phyloP scores from a whole-genome alignment of 176 grass and related monocot genomes.

The Saccharum spontaneum region DNA sequence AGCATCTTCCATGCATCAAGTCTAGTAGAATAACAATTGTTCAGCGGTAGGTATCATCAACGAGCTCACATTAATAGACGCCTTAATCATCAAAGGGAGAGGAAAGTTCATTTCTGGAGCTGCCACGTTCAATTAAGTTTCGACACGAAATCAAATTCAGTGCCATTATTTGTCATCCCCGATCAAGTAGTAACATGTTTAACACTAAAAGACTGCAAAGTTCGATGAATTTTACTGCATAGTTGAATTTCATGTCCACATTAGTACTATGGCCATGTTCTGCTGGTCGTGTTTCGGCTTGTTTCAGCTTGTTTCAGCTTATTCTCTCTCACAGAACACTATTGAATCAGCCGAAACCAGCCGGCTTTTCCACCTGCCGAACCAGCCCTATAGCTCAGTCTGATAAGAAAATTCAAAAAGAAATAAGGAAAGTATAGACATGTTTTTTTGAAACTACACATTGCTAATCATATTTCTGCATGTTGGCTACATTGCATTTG shows the following conservation, averaged over 20 bases:
- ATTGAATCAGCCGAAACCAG: too few species aligned
- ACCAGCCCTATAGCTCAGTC: too few species aligned
- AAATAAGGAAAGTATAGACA: neutral
- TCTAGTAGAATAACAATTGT: conserved; percentile 31
- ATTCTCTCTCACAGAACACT: too few species aligned
- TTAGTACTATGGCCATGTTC: too few species aligned
- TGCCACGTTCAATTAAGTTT: conserved; percentile 22
- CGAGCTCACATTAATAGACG: neutral
- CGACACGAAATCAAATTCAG: conserved; percentile 24
- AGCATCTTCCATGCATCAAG: conserved; percentile 41
- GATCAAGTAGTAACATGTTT: neutral
- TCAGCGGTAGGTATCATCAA: conserved; percentile 31
- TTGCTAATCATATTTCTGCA: neutral
- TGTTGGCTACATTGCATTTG: neutral
- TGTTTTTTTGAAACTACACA: neutral
- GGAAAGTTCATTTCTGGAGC: conserved; percentile 30
- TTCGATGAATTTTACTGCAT: neutral
- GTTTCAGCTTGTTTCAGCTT: too few species aligned
- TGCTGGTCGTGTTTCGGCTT: too few species aligned
- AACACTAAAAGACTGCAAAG: neutral
- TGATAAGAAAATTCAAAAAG: neutral
- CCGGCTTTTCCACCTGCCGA: too few species aligned
- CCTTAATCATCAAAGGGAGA: conserved; percentile 42
- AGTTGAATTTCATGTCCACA: neutral
- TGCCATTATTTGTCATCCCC: neutral